Evolutionary conservation across 1,139 yeast genomes (phyloP).

Genomic region (Yamadazyma sp.): DNA sequence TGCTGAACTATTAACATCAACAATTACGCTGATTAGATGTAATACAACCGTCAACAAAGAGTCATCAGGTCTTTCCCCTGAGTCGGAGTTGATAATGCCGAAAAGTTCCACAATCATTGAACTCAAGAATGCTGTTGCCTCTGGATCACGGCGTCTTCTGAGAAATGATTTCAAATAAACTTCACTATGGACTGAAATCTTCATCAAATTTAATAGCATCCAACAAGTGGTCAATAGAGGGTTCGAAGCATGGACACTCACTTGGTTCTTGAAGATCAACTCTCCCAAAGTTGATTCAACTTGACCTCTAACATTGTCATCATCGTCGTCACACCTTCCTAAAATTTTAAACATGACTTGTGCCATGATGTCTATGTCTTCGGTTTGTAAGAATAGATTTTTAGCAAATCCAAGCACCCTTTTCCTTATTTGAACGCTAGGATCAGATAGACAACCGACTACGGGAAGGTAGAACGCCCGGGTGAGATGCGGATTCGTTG

Average conservation of each 20-base stretch:
- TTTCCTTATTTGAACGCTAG: conserved; percentile 64
- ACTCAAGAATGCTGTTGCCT: neutral
- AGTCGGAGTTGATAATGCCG: neutral
- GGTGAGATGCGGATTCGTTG: conserved; percentile 42
- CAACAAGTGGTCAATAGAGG: neutral
- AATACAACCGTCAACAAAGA: conserved; percentile 17
- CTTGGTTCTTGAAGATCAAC: neutral
- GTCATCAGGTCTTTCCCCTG: neutral
- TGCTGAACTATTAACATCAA: conserved; percentile 49
- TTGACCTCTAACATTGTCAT: conserved; percentile 46
- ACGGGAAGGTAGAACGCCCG: conserved; percentile 51
- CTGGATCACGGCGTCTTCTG: neutral
- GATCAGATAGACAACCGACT: conserved; percentile 53
- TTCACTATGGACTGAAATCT: neutral
- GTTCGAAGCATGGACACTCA: neutral
- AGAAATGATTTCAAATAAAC: neutral
- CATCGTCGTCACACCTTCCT: conserved; percentile 66
- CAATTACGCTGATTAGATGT: conserved; percentile 51
- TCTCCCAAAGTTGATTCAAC: conserved; percentile 12
- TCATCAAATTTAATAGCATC: neutral
- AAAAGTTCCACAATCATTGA: neutral
- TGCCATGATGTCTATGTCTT: conserved; percentile 33
- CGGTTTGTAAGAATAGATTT: conserved; percentile 42
- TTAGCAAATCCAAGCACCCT: conserved; percentile 56
- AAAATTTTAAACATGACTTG: conserved; percentile 52